Conservation (phyloP, 2,329 filamentous ascomycete species). For the Fusarium sp. region DNA sequence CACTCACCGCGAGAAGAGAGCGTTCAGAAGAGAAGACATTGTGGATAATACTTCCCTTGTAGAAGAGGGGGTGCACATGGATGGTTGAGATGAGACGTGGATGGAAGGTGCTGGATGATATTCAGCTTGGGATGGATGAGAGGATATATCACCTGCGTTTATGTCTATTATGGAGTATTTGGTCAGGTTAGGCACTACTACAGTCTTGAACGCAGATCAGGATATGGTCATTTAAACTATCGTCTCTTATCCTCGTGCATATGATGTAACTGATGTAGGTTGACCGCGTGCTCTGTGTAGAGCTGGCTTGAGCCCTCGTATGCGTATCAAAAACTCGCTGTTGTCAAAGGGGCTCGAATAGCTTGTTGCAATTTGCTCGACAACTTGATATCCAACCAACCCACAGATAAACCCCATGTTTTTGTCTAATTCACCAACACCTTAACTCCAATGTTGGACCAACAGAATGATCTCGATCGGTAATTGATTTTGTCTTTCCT, state of each 20-base stretch:
- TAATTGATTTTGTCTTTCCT: neutral
- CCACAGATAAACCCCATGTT: neutral
- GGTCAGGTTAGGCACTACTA: conserved; percentile 39
- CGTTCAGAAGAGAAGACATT: conserved; percentile 19
- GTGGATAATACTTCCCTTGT: conserved; percentile 39
- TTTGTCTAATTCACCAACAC: neutral
- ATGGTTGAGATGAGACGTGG: conserved; percentile 36
- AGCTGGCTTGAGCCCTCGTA: neutral
- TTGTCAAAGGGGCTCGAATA: too few relatives aligned
- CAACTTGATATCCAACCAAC: neutral
- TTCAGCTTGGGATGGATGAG: conserved; percentile 30
- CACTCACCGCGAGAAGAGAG: conserved; percentile 28
- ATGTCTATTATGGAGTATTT: conserved; percentile 45
- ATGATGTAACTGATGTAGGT: neutral
- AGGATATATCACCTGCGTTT: conserved; percentile 44
- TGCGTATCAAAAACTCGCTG: too few relatives aligned
- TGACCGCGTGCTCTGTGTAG: neutral
- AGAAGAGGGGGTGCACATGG: conserved; percentile 35
- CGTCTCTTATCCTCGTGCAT: neutral
- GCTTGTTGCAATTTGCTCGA: neutral
- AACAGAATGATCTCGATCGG: neutral
- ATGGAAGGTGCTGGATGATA: conserved; percentile 20
- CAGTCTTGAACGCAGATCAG: conserved; percentile 44
- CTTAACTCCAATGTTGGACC: conserved; percentile 3
- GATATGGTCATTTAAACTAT: conserved; percentile 30